A percentile compares a stretch with the other conserved stretches of the same genome.
Conservation (phyloP, 164 flowering plant species). For the Pachysandra terminalis region DNA sequence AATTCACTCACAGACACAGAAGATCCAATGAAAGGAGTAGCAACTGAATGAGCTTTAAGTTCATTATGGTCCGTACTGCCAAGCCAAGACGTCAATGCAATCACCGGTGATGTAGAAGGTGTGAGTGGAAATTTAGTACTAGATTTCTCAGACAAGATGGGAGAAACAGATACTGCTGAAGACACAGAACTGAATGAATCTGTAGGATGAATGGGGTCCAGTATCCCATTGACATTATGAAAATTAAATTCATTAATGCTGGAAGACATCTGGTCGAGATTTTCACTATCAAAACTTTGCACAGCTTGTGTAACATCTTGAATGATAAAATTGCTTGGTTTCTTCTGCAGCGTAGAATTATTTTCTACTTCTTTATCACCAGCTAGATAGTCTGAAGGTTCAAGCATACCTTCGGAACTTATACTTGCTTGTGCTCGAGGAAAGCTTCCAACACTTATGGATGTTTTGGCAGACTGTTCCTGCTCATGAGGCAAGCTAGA, state of each 20-base stretch:
- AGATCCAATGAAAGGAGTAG: constrained; percentile 65
- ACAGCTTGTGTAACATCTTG: constrained; percentile 30
- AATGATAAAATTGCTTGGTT: constrained; percentile 22
- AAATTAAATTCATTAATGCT: constrained; percentile 35
- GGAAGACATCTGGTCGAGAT: constrained; percentile 46
- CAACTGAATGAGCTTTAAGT: constrained; percentile 37
- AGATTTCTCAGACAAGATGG: constrained; percentile 71
- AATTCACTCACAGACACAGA: constrained; percentile 51
- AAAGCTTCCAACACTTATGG: constrained; percentile 78
- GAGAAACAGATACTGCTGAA: constrained; percentile 52
- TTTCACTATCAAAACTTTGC: constrained; percentile 41
- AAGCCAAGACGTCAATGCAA: constrained; percentile 82
- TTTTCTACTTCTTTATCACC: constrained; percentile 33
- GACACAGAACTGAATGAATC: constrained; percentile 73
- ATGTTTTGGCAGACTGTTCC: constrained; percentile 74
- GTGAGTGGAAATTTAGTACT: constrained; percentile 39
- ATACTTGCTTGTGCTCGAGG: constrained; percentile 74
- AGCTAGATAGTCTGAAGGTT: constrained; percentile 17
- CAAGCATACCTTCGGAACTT: constrained; percentile 64
- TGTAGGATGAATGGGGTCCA: constrained; percentile 26
- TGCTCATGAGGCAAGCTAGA: constrained; percentile 83
- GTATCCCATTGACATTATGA: constrained; percentile 27
- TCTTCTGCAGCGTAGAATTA: constrained; percentile 19
- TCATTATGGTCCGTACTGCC: constrained; percentile 53
- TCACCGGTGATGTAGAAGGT: constrained; percentile 53